Conservation (phyloP, 768 basidiomycete genomes). For the Boletus rex-veris region DNA sequence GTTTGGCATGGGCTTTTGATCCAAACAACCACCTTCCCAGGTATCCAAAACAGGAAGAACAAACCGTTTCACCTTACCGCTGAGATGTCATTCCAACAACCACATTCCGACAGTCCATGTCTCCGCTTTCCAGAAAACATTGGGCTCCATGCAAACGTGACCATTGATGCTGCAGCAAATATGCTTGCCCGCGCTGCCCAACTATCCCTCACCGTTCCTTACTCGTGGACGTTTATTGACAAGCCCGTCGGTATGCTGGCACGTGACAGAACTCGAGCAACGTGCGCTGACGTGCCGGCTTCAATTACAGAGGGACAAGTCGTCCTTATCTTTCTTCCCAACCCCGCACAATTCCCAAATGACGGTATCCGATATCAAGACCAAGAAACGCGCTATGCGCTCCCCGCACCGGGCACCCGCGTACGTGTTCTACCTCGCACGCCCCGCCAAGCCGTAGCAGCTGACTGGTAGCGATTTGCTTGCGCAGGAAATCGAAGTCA, state of each 20-base stretch:
- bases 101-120: conserved; percentile 58
- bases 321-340: conserved; percentile 62
- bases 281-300: neutral
- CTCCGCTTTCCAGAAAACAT: conserved; percentile 70
- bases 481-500: conserved; percentile 70
- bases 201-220: conserved; percentile 57
- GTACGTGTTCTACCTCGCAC: conserved; percentile 40
- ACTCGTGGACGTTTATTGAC: conserved; percentile 73
- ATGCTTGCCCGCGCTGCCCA: conserved; percentile 61
- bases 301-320: conserved; percentile 55
- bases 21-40: conserved; percentile 26
- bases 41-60: conserved; percentile 14
- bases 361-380: conserved; percentile 81
- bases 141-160: conserved; percentile 52
- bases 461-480: neutral
- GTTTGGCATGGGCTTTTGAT: conserved; percentile 29
- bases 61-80: neutral
- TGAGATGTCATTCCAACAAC: conserved; percentile 39
- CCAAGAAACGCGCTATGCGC: conserved; percentile 55
- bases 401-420: conserved; percentile 48
- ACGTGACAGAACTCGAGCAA: neutral
- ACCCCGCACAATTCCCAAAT: conserved; percentile 57
- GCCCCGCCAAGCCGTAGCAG: neutral
- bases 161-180: conserved; percentile 52
- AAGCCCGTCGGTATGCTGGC: conserved; percentile 59